These are phyloP conservation scores for Tricholoma bakamatsutake DNA, from an alignment of 768 basidiomycete genomes.

Conservation along the genomic window DNA sequence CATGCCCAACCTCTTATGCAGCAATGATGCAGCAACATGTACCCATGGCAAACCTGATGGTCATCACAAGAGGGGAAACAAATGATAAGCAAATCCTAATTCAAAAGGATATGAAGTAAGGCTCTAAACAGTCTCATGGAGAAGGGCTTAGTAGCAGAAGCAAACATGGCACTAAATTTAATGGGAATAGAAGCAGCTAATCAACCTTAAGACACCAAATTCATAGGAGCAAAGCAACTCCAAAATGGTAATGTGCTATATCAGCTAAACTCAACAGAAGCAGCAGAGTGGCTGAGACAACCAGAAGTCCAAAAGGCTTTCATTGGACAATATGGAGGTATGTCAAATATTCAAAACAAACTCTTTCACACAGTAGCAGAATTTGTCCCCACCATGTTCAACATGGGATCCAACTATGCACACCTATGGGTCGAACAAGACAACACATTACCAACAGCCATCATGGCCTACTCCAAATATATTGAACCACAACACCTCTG, in stretches of 20 bases:
- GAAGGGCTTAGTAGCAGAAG: background rate
- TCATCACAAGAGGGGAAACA: background rate
- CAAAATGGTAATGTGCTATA: background rate
- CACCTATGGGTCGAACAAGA: conserved; percentile 9
- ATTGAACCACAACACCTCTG: background rate
- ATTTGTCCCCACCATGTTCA: too few species aligned
- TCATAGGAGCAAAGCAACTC: too few species aligned
- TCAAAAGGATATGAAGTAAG: background rate
- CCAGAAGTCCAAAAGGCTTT: too few species aligned
- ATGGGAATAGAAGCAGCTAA: background rate
- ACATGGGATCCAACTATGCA: background rate
- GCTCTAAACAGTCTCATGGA: background rate
- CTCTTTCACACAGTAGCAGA: too few species aligned
- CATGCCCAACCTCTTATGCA: too few species aligned
- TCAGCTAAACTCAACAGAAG: background rate
- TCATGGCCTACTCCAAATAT: conserved; percentile 7
- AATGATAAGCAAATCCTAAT: background rate
- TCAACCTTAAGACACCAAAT: background rate
- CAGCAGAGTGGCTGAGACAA: background rate
- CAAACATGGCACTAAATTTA: too few species aligned
- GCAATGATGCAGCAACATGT: background rate
- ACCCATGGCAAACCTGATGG: background rate
- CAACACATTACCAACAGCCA: conserved; percentile 2
- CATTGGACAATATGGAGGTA: background rate
- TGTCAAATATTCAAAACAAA: background rate